A percentile compares a stretch with the other conserved stretches of the same genome.
Conservation (phyloP, 1,284 basidiomycete genomes). For the Ceratobasidium sp. region DNA sequence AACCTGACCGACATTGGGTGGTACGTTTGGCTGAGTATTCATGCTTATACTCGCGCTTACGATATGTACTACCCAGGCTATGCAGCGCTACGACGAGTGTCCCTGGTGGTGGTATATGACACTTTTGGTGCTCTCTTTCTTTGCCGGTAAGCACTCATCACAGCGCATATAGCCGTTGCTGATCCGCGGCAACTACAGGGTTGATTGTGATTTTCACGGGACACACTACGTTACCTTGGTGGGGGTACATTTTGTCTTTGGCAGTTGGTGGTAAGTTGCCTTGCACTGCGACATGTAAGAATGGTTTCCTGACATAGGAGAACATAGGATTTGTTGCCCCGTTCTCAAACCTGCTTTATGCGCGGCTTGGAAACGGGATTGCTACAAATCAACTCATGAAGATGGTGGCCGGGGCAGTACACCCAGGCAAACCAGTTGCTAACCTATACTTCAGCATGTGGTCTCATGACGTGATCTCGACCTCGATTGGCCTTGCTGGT, state of each 20-base stretch:
- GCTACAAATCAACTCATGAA: conserved; percentile 70
- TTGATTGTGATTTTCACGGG: conserved; percentile 67
- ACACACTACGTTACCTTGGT: conserved; percentile 71
- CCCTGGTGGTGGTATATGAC: conserved; percentile 70
- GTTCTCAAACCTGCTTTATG: conserved; percentile 58
- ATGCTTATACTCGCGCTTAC: neutral
- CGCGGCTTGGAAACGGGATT: conserved; percentile 68
- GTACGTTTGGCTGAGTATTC: conserved; percentile 48
- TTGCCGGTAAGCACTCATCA: conserved; percentile 59
- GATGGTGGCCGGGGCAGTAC: conserved; percentile 71
- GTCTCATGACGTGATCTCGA: conserved; percentile 62
- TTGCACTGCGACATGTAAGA: neutral
- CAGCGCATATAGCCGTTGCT: conserved; percentile 1
- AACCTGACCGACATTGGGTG: conserved; percentile 69
- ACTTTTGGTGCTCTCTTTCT: conserved; percentile 61
- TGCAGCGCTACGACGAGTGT: conserved; percentile 66
- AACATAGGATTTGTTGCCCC: conserved; percentile 55
- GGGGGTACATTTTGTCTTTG: conserved; percentile 65
- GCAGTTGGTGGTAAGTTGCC: conserved; percentile 56
- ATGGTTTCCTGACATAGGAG: neutral
- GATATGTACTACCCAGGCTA: conserved; percentile 58
- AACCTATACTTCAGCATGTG: conserved; percentile 67
- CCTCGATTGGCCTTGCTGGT: conserved; percentile 63
- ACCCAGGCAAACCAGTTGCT: conserved; percentile 71
- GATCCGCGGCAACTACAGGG: conserved; percentile 53